Conservation (phyloP, 345 rosid species). For the Ceriops decandra region DNA sequence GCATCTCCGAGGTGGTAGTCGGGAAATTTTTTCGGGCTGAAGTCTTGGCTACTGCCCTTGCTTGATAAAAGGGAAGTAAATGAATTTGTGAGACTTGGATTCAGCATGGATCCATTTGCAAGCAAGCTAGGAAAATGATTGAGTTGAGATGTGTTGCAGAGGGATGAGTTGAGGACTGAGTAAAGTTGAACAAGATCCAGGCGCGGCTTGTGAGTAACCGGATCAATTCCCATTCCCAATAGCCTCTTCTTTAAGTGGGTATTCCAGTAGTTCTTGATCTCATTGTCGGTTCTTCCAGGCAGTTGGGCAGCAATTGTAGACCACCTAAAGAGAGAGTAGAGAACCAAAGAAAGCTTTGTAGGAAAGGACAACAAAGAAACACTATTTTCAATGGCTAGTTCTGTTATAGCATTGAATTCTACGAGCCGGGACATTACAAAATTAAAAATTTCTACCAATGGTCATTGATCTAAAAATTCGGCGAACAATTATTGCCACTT, state of each 20-base stretch:
- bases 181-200: conserved; percentile 40
- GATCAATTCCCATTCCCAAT: conserved; percentile 78
- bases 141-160: conserved; percentile 24
- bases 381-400: neutral
- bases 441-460: neutral
- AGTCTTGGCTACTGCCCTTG: conserved; percentile 16
- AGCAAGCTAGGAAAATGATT: conserved; percentile 29
- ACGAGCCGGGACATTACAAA: neutral
- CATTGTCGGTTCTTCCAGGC: conserved; percentile 89
- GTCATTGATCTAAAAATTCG: neutral
- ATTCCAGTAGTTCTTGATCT: conserved; percentile 88
- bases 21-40: conserved; percentile 4
- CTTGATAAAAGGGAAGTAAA: conserved; percentile 23
- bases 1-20: conserved; percentile 9
- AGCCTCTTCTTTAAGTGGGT: conserved; percentile 76
- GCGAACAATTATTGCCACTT: neutral
- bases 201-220: conserved; percentile 71
- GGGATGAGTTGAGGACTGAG: conserved; percentile 26
- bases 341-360: neutral
- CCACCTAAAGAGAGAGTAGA: conserved; percentile 47
- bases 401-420: conserved; percentile 3
- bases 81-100: conserved; percentile 26
- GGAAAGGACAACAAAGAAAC: neutral
- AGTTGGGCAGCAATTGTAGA: conserved; percentile 76
- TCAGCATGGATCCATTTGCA: conserved; percentile 25